Conservation (phyloP, 345 rosid genomes). For the Anacardium occidentale region DNA sequence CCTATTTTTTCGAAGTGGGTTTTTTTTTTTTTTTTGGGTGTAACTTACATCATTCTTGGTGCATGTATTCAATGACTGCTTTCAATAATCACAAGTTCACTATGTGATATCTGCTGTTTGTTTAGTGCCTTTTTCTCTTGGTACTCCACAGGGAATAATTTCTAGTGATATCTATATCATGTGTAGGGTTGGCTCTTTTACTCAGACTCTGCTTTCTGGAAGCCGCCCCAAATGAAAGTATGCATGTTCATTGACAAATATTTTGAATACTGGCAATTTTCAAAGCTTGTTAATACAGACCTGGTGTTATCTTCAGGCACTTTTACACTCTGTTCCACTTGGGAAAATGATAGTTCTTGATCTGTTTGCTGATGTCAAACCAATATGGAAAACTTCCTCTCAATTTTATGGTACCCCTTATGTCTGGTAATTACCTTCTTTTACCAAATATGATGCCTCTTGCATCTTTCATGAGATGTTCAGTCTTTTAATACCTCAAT, state of each 20-base stretch:
- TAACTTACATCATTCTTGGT: background rate
- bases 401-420: constrained; percentile 94
- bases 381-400: constrained; percentile 79
- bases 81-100: background rate
- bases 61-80: background rate
- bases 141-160: constrained; percentile 2
- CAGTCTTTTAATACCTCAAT: background rate
- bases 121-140: background rate
- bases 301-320: constrained; percentile 63
- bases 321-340: constrained; percentile 80
- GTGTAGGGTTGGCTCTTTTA: constrained; percentile 96
- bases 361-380: constrained; percentile 89
- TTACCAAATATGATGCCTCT: background rate
- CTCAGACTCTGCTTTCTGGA: constrained; percentile 79
- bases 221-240: constrained; percentile 93
- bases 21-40: background rate
- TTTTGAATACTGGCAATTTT: background rate
- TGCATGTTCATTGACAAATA: constrained; percentile 2
- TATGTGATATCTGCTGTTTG: background rate
- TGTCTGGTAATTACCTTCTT: constrained; percentile 57
- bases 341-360: constrained; percentile 96
- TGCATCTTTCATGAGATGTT: constrained; percentile 4
- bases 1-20: background rate
- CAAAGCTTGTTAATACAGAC: background rate
- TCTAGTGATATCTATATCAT: constrained; percentile 9